Evolutionary conservation across 2,329 filamentous ascomycete species (phyloP).

Genomic region (Calonectria fujianensis): DNA sequence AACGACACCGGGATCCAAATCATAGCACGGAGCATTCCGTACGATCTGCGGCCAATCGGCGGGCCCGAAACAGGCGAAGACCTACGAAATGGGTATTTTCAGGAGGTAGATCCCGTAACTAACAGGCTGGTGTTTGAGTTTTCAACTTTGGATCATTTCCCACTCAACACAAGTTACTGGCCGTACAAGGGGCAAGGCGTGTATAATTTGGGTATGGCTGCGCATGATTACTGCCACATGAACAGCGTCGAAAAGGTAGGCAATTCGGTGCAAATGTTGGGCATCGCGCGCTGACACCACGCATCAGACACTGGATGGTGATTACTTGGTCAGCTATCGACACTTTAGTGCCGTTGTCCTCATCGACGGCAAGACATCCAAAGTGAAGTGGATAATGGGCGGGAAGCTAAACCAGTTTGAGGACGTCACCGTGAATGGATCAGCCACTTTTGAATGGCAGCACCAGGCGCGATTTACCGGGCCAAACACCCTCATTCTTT

Average conservation of each 20-base stretch:
- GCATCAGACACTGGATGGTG: slow-evolving; percentile 5
- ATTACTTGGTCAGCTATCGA: slow-evolving; percentile 17
- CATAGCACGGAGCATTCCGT: background rate
- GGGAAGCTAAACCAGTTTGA: slow-evolving; percentile 16
- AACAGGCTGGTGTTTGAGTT: slow-evolving; percentile 9
- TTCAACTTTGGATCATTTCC: background rate
- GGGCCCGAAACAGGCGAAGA: background rate
- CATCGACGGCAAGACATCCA: background rate
- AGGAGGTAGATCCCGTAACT: slow-evolving; percentile 17
- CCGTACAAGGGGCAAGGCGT: slow-evolving; percentile 1
- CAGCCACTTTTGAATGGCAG: slow-evolving; percentile 6
- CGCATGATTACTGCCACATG: slow-evolving; percentile 20
- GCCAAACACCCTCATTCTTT: background rate
- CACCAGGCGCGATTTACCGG: slow-evolving; percentile 9
- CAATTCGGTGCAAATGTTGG: too few relatives aligned
- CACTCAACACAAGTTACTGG: background rate
- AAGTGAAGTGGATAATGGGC: slow-evolving; percentile 23
- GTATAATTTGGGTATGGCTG: background rate
- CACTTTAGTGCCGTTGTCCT: slow-evolving; percentile 4
- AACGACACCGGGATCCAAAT: slow-evolving; percentile 7
- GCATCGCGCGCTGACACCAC: background rate
- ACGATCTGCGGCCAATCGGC: background rate
- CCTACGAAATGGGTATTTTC: background rate
- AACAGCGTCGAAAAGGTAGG: slow-evolving; percentile 30
- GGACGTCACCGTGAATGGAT: slow-evolving; percentile 13